Evolutionary conservation across 2,329 filamentous ascomycete species (phyloP).

Genomic region (Cercospora janseana): DNA sequence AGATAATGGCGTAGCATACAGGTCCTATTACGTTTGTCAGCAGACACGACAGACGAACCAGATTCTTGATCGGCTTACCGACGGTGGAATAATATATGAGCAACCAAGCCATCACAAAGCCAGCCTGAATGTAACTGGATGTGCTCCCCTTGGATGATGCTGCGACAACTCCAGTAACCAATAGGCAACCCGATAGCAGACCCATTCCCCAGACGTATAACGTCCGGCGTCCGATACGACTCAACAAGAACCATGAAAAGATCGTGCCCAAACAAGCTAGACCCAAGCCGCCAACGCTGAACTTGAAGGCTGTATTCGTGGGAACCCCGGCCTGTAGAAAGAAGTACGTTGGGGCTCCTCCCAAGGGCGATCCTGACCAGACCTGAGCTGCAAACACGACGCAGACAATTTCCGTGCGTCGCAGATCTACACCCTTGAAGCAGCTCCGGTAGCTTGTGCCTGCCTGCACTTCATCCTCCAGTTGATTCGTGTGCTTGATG

Average conservation of each 20-base stretch:
- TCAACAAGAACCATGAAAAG: conserved; percentile 37
- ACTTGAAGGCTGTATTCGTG: conserved; percentile 29
- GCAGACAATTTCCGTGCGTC: conserved; percentile 43
- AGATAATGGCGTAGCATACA: conserved; percentile 35
- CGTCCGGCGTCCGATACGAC: conserved; percentile 37
- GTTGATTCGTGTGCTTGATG: conserved; percentile 36
- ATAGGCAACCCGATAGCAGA: conserved; percentile 31
- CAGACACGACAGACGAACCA: neutral
- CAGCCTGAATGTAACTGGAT: conserved; percentile 38
- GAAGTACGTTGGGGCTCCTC: conserved; percentile 33
- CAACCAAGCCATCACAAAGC: conserved; percentile 31
- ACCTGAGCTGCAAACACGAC: conserved; percentile 38
- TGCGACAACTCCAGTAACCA: conserved; percentile 31
- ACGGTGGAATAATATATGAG: conserved; percentile 34
- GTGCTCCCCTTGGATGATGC: conserved; percentile 20
- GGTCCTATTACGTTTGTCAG: conserved; percentile 30
- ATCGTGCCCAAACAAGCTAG: conserved; percentile 36
- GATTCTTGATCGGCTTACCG: neutral
- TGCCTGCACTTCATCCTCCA: conserved; percentile 39
- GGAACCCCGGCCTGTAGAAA: conserved; percentile 39
- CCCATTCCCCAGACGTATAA: conserved; percentile 36
- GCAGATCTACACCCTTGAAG: conserved; percentile 41
- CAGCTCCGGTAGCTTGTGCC: conserved; percentile 38
- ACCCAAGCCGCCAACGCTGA: conserved; percentile 22
- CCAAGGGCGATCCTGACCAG: conserved; percentile 8